A percentile compares a stretch with the other conserved stretches of the same genome.
Evolutionary conservation across 805 yeast species (phyloP).

Genomic region (Metschnikowia borealis): DNA sequence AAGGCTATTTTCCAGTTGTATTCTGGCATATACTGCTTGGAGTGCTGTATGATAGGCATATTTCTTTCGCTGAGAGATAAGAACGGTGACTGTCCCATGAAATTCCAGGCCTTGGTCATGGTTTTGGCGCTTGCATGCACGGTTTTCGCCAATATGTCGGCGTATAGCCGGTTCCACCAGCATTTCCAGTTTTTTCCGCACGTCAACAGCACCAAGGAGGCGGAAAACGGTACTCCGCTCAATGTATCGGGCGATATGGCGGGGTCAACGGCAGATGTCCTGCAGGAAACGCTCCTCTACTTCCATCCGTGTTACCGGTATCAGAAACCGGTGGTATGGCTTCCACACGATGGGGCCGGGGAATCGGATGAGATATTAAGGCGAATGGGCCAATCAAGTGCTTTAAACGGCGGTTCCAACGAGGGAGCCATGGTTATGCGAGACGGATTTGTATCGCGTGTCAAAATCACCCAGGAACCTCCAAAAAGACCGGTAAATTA

Average conservation of each 20-base stretch:
- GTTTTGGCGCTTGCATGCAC: slow-evolving; percentile 49
- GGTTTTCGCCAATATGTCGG: slow-evolving; percentile 50
- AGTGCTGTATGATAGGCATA: slow-evolving; percentile 72
- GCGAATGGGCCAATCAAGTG: background rate
- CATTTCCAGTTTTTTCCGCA: slow-evolving; percentile 30
- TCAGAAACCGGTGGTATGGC: slow-evolving; percentile 36
- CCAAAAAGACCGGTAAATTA: background rate
- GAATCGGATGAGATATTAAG: slow-evolving; percentile 5
- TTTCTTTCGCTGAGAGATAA: slow-evolving; percentile 58
- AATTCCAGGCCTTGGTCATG: slow-evolving; percentile 51
- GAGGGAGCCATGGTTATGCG: slow-evolving; percentile 10
- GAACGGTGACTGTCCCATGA: slow-evolving; percentile 41
- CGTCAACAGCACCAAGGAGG: background rate
- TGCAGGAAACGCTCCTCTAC: slow-evolving; percentile 19
- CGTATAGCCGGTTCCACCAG: slow-evolving; percentile 39
- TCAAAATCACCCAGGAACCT: slow-evolving; percentile 11
- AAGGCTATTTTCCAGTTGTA: slow-evolving; percentile 72
- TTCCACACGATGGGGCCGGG: slow-evolving; percentile 25
- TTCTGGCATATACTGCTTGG: slow-evolving; percentile 78
- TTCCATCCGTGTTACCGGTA: slow-evolving; percentile 38
- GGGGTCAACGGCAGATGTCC: background rate
- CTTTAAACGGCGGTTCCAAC: slow-evolving; percentile 12
- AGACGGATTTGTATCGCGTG: slow-evolving; percentile 5
- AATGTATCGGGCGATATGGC: background rate
- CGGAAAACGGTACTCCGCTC: no score